A percentile compares a stretch with the other conserved stretches of the same genome.
Conservation (phyloP, 495 filamentous ascomycete species). For the Penicillium canescens region DNA sequence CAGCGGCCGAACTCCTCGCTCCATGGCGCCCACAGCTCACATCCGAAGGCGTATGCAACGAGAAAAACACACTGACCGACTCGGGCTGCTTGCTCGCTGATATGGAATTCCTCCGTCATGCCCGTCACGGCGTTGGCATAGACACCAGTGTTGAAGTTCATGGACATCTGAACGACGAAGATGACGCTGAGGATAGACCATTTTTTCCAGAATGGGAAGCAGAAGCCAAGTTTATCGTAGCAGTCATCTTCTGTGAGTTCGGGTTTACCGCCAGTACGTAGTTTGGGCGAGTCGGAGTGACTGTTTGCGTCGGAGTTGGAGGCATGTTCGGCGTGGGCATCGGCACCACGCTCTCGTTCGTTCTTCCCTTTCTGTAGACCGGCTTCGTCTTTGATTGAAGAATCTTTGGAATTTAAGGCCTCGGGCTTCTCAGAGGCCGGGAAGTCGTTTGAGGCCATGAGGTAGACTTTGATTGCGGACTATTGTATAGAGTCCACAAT, state of each 20-base stretch:
- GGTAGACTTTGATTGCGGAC: neutral
- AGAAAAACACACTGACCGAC: slow-evolving; percentile 71
- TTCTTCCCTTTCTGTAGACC: neutral
- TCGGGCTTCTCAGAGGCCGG: neutral
- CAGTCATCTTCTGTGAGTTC: slow-evolving; percentile 64
- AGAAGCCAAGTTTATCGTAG: slow-evolving; percentile 64
- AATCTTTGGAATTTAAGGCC: neutral
- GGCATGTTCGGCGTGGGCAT: slow-evolving; percentile 20
- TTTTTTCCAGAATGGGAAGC: slow-evolving; percentile 66
- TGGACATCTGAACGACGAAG: slow-evolving; percentile 75
- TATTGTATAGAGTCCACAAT: neutral
- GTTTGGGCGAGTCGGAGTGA: slow-evolving; percentile 8
- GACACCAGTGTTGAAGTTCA: slow-evolving; percentile 82
- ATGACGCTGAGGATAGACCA: slow-evolving; percentile 74
- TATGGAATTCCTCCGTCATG: slow-evolving; percentile 60
- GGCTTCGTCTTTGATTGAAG: neutral
- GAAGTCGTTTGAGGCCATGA: neutral
- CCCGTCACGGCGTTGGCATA: slow-evolving; percentile 66
- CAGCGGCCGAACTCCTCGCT: slow-evolving; percentile 77
- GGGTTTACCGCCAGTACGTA: slow-evolving; percentile 42
- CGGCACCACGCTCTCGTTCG: slow-evolving; percentile 10
- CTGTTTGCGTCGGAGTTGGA: slow-evolving; percentile 15
- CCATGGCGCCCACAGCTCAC: slow-evolving; percentile 83
- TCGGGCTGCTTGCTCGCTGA: slow-evolving; percentile 65
- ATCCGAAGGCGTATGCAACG: slow-evolving; percentile 74